phyloP scores from a whole-genome alignment of 2,329 filamentous ascomycete genomes.

The Leptographium lundbergii region DNA sequence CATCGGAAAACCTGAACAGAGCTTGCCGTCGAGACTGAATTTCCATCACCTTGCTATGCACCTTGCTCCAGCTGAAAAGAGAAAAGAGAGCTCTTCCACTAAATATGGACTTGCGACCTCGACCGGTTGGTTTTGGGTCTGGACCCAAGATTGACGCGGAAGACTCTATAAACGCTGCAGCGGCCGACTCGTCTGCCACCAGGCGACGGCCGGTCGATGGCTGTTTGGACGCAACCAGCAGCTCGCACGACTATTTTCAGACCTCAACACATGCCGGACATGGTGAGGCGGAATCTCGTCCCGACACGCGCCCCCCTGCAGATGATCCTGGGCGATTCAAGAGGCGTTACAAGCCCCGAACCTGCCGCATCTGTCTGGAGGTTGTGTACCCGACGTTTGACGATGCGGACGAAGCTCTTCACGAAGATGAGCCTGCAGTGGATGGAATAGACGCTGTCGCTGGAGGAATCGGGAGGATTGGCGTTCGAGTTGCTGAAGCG shows the following conservation, averaged over 20 bases:
- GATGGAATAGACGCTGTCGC: background rate
- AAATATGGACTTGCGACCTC: slow-evolving; percentile 6
- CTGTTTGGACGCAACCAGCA: background rate
- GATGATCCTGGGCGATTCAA: slow-evolving; percentile 1
- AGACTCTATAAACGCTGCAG: background rate
- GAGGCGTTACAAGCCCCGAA: slow-evolving; percentile 53
- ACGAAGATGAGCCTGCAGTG: background rate
- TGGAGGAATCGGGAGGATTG: background rate
- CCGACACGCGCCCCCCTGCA: slow-evolving; percentile 8
- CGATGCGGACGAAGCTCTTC: slow-evolving; percentile 10
- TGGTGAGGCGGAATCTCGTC: background rate
- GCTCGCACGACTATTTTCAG: background rate
- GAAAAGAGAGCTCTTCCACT: background rate
- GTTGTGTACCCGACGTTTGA: slow-evolving; percentile 38
- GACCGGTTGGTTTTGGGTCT: background rate
- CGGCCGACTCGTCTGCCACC: background rate
- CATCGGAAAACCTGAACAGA: background rate
- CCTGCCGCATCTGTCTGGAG: slow-evolving; percentile 85
- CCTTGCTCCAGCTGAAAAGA: background rate
- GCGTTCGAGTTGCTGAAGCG: slow-evolving; percentile 1
- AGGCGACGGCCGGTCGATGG: background rate
- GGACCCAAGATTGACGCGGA: background rate
- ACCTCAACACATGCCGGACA: background rate
- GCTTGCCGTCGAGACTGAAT: background rate
- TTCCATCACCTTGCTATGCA: background rate